Conservation (phyloP, 2,329 filamentous ascomycete genomes). For the Sporothrix protearum region DNA sequence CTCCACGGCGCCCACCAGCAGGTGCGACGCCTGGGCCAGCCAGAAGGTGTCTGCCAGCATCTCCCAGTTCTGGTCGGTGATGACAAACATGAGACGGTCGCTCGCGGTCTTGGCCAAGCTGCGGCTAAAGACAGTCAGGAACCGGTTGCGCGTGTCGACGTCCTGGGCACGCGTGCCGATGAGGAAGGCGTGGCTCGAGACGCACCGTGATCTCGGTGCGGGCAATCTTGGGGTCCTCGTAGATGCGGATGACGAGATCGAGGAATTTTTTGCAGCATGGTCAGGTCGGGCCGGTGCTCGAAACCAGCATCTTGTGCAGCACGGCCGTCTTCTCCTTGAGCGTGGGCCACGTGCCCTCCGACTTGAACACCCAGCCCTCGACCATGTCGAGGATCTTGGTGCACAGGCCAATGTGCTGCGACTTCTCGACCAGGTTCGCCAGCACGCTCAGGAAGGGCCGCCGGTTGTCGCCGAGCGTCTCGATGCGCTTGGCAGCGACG, state of each 20-base stretch:
- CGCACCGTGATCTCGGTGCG: conserved; percentile 93
- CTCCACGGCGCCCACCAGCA: conserved; percentile 87
- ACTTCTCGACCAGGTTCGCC: conserved; percentile 92
- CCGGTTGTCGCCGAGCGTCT: conserved; percentile 82
- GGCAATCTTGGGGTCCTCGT: conserved; percentile 94
- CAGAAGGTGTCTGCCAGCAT: conserved; percentile 92
- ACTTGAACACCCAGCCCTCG: conserved; percentile 93
- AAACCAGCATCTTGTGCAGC: conserved; percentile 98
- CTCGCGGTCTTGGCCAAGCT: conserved; percentile 90
- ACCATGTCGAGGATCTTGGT: conserved; percentile 92
- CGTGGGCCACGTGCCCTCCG: conserved; percentile 91
- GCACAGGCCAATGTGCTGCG: conserved; percentile 79
- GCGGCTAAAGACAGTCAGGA: conserved; percentile 93
- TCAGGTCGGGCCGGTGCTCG: conserved; percentile 76
- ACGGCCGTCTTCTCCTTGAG: conserved; percentile 99
- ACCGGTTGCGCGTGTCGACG: conserved; percentile 93
- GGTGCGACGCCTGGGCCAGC: conserved; percentile 90
- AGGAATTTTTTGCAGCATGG: conserved; percentile 90
- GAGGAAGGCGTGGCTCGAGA: conserved; percentile 96
- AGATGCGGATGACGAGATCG: conserved; percentile 93
- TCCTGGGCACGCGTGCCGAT: conserved; percentile 91
- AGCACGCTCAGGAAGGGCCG: conserved; percentile 93
- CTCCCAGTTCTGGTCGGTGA: conserved; percentile 95
- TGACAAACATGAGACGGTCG: conserved; percentile 81
- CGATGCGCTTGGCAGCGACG: conserved; percentile 87